Evolutionary conservation across 2,329 filamentous ascomycete species (phyloP), one percentile per base, ranked within the genome.

Genomic region (Xylaria sp.): DNA sequence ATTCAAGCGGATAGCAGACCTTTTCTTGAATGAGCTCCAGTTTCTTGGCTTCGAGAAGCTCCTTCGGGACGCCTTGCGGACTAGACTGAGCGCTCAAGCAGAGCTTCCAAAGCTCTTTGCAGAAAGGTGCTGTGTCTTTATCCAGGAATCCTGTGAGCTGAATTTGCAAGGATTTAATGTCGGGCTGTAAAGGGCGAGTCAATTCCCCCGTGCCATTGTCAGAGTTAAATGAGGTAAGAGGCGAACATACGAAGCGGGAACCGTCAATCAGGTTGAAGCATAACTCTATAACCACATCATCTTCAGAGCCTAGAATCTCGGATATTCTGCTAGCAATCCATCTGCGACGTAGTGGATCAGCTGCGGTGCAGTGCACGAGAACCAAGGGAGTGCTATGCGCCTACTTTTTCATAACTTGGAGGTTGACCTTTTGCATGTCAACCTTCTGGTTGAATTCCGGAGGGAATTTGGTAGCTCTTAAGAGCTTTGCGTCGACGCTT

Each of bases 351-450:
- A 20, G 15, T 9, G 33, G 38, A 65, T 75, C 50, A 74, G 72
- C 27, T 51, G 47, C 50, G 47, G 17, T 38, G 62, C 27, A 38
- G 39, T 11, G 45, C 15, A 22, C 45, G 33, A 9, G 31, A 57
- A 47, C 36, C 38, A 45, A 53, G 51, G 56, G 49, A 42, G 20
- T 39, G 47, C 42, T 59, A 56, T 55, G 59, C 67, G 81, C 90
- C 76, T 78, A 96, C 92, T 96, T 97, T 86, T 97, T 97, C 89
- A 99, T 97, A 63, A 99, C 92, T 79, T 97, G 93, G 57, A 97
- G 85, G 78, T 99, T 97, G 80, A 99, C 94, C 83, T 98, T 98
- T 73, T 90, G 89, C 88, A 96, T 97, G 83, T 99, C 94, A 71
- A 99, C 96, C 83, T 97, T 97, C 78, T 92, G 90, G 77, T 88